Conservation (phyloP, 164 flowering plant species). For the Litsea cubeba region DNA sequence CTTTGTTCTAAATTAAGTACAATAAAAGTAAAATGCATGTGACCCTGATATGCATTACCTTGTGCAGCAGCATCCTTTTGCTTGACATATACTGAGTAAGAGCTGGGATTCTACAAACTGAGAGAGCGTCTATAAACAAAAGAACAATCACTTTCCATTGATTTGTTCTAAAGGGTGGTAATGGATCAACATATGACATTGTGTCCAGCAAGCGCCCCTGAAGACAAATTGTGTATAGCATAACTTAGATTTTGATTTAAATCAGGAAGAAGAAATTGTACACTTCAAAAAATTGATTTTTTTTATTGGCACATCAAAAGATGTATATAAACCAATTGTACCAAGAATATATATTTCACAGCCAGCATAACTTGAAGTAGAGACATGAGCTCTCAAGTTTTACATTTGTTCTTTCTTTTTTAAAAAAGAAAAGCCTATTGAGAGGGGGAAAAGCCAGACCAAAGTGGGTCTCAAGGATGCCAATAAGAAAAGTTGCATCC, state of each 20-base stretch:
- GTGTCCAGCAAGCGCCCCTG: constrained; percentile 67
- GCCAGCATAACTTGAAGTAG: neutral
- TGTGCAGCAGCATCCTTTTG: constrained; percentile 45
- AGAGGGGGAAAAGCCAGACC: no score
- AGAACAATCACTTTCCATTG: constrained; percentile 84
- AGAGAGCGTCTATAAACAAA: constrained; percentile 75
- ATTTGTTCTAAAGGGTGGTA: constrained; percentile 67
- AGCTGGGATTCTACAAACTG: constrained; percentile 64
- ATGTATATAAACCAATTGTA: neutral
- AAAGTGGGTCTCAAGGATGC: no score
- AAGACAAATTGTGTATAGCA: neutral
- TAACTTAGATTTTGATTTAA: no score
- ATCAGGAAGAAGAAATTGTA: neutral
- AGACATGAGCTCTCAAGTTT: neutral
- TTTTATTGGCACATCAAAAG: no score
- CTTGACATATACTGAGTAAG: constrained; percentile 47
- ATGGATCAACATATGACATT: constrained; percentile 68
- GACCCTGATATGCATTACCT: constrained; percentile 34
- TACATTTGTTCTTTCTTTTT: no score
- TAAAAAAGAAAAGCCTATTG: no score
- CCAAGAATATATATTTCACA: no score
- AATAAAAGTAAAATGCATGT: neutral
- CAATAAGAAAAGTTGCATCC: no score
- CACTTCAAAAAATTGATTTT: neutral
- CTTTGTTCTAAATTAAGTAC: no score